A percentile compares a stretch with the other conserved stretches of the same genome.
phyloP scores from a whole-genome alignment of 2,329 filamentous ascomycete genomes.

The Sphaerulina populicola region DNA sequence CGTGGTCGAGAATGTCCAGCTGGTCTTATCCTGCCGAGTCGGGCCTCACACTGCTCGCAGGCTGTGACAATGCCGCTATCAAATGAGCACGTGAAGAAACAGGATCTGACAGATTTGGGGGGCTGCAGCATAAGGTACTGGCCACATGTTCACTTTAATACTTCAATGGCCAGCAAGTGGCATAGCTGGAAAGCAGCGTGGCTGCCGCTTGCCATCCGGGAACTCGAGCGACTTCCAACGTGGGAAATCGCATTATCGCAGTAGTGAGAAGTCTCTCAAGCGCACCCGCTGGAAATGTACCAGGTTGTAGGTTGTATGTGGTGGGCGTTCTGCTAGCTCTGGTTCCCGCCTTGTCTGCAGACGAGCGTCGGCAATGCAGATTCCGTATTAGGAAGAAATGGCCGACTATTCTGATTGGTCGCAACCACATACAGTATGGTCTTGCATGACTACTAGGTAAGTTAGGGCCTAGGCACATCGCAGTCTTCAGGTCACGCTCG shows the following conservation, averaged over 20 bases:
- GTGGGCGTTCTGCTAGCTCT: background rate
- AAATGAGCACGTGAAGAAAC: background rate
- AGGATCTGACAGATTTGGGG: background rate
- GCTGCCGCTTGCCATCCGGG: background rate
- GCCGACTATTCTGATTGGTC: background rate
- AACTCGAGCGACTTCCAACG: background rate
- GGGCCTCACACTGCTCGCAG: too few relatives aligned
- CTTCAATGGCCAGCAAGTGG: background rate
- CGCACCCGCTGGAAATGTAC: background rate
- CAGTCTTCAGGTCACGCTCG: background rate
- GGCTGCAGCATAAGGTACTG: background rate
- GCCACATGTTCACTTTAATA: background rate
- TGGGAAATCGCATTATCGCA: constrained; percentile 1
- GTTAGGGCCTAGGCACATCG: background rate
- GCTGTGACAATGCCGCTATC: background rate
- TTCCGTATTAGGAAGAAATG: background rate
- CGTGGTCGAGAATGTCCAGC: background rate
- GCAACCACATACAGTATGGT: background rate
- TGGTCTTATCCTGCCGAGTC: background rate
- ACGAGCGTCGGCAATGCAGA: background rate
- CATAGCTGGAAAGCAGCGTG: background rate
- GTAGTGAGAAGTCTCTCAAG: constrained; percentile 26
- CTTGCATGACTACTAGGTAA: background rate
- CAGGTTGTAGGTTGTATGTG: too few relatives aligned
- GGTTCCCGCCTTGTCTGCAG: background rate